Base-by-base conservation (phyloP, 1,139 yeast species). In the Protomyces inundatus region DNA sequence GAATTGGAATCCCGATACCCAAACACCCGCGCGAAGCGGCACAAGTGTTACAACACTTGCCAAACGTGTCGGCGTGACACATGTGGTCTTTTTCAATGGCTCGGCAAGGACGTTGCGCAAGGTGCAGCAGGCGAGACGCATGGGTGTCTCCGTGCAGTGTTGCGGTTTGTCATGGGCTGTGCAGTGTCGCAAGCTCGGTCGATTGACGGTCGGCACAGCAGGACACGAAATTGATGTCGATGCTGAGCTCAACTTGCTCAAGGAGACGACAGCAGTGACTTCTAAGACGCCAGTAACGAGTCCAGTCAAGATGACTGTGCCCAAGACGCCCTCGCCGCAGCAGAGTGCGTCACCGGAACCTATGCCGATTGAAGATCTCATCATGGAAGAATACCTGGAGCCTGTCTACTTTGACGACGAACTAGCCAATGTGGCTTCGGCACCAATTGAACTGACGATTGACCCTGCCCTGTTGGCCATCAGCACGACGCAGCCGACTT, bases 1-100 rank as follows among this genome's bases (percentile, higher is more conserved):
- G 64, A 60, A 54, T 16, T 60, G 64, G 64, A 60, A 60, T 36
- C 64, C 64, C 6, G 62, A 58, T 6, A 58, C 62, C 3, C 62
- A 58, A 34, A 58, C 62, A 6, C 62, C 62, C 6, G 35, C 52
- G 6, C 30, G 32, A 35, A 23, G 23, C 23, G 23, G 23, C 23
- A 33, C 37, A 16, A 30, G 35, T n/a, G 2, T 23, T 23, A n/a
- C 36, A 2, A 50, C 36, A 3, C 30, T 34, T n/a, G 54, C 37
- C 12, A 46, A 54, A 6, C 50, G 51, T 12, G 53, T 54, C 33
- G 64, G 58, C 3, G 35, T 60, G 23, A 54, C 58, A 10, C 64
- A 60, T 48, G 64, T 60, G 5, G 64, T 60, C 33, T 60, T 54
- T 54, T 54, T 54, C 48, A 52, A 32, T 5, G 64, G 64, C 32